Evolutionary conservation across 31 red algal genomes (phyloP), one percentile per base, ranked within the genome.

Genomic region (Endocladia muricata): DNA sequence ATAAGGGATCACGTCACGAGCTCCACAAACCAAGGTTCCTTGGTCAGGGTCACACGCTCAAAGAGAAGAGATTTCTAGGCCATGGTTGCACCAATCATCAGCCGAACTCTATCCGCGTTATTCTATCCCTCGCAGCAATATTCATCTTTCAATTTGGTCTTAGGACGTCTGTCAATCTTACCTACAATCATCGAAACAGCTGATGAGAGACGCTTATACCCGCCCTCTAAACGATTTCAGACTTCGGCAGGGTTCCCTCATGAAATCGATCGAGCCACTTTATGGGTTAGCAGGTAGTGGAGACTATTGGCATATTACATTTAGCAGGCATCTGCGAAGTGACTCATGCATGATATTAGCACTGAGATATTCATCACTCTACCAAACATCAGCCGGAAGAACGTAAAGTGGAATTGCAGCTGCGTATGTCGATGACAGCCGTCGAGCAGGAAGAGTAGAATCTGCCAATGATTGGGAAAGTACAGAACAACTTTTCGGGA

Each of bases 101-200:
- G 19, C 25, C 32, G 61, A 33, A 33, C 26, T 66, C 61, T 30
- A 66, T 66, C 61, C 3, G 61, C 32, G 26, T 66, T 37, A 28
- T 66, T 33, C 38, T 64, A 17, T 28, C 58, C 25, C 23, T 78
- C 19, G 74, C 74, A 2, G 55, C 74, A 11, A 37, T 78, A 54
- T 78, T 78, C 37, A 59, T 36, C 9, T 63, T 78, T 30, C 11
- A 59, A 22, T 22, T 78, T 78, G 74, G 74, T 35, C 63, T 7
- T 42, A 81, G n/a, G 77, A 81, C 56, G 35, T 81, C 1, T 56
- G 3, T 3, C 77, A 81, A 38, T 61, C 77, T n/a, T 81, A 68
- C 44, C 77, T 81, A 13, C 77, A 81, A 37, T 51, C 33, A 8
- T 4, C 41, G 33, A 2, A 44, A 3, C 2, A n/a, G 15, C 41